phyloP scores from a whole-genome alignment of 495 filamentous ascomycete genomes.

The Xylaria intraflava region DNA sequence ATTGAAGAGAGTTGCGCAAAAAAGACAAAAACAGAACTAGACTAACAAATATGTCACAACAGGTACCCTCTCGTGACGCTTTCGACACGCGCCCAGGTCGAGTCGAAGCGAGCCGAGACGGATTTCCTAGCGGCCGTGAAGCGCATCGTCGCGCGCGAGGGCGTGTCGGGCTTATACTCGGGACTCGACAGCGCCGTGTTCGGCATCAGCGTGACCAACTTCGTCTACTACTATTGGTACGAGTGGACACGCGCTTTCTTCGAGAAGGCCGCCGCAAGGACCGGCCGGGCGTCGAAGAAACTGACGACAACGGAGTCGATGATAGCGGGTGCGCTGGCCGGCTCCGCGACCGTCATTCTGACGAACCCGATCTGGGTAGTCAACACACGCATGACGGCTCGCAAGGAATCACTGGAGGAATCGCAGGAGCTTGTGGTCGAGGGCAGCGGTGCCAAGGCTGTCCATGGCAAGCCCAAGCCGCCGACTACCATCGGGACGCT shows the following conservation, averaged over 20 bases:
- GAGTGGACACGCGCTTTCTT: conserved; percentile 92
- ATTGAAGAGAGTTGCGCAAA: background rate
- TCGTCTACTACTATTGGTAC: conserved; percentile 99
- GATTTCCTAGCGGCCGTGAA: conserved; percentile 72
- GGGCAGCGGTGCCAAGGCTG: conserved; percentile 17
- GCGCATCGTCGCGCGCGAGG: conserved; percentile 86
- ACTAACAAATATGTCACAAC: background rate
- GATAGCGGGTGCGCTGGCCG: conserved; percentile 91
- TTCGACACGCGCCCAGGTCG: conserved; percentile 94
- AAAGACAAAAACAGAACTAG: too few species aligned
- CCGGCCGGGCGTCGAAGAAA: conserved; percentile 72
- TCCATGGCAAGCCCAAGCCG: conserved; percentile 32
- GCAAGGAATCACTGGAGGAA: conserved; percentile 54
- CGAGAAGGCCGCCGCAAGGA: conserved; percentile 66
- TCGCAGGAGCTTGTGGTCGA: conserved; percentile 36
- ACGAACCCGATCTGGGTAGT: conserved; percentile 99
- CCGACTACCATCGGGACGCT: conserved; percentile 75
- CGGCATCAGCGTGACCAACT: conserved; percentile 97
- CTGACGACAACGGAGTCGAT: conserved; percentile 87
- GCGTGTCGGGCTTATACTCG: conserved; percentile 77
- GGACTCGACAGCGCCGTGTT: conserved; percentile 88
- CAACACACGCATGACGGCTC: conserved; percentile 95
- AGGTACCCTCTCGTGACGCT: conserved; percentile 96
- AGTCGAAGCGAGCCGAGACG: conserved; percentile 85
- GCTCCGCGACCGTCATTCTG: conserved; percentile 84